phyloP scores from a whole-genome alignment of 306 rosid genomes.

The Senna siamea region DNA sequence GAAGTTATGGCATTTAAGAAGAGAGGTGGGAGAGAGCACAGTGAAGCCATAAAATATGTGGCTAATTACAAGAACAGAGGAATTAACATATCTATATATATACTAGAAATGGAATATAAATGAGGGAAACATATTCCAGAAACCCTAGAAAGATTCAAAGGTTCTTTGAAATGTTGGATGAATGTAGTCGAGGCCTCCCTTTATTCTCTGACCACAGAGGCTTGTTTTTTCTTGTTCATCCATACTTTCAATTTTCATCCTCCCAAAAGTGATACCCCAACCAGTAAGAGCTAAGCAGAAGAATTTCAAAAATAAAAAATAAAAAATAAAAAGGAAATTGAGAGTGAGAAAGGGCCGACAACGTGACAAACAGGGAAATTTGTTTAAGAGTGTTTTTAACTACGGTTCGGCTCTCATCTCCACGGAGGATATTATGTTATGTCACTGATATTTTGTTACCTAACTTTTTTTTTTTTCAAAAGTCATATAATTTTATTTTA shows the following conservation, averaged over 20 bases:
- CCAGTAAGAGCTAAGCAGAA: not conserved
- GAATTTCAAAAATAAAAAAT: not conserved
- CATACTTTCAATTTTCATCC: not conserved
- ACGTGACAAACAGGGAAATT: too few relatives aligned
- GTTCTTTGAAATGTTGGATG: not conserved
- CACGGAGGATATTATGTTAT: too few relatives aligned
- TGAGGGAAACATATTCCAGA: slow-evolving; percentile 38
- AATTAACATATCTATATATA: not conserved
- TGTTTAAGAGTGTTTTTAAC: too few relatives aligned
- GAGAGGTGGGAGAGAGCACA: not conserved
- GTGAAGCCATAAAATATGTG: not conserved
- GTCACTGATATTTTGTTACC: too few relatives aligned
- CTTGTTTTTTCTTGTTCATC: not conserved
- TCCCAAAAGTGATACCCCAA: not conserved
- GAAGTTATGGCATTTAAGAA: not conserved
- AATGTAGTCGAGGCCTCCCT: not conserved
- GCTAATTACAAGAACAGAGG: not conserved
- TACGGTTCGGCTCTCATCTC: too few relatives aligned
- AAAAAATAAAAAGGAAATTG: not conserved
- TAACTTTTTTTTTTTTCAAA: too few relatives aligned
- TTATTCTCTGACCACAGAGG: not conserved
- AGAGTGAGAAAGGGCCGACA: too few relatives aligned
- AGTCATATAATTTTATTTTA: too few relatives aligned
- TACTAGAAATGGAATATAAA: too few relatives aligned
- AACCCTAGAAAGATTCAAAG: slow-evolving; percentile 47